A percentile compares a stretch with the other conserved stretches of the same genome.
Evolutionary conservation across 2,329 filamentous ascomycete genomes (phyloP).

Genomic region (Trichoderma sp.): DNA sequence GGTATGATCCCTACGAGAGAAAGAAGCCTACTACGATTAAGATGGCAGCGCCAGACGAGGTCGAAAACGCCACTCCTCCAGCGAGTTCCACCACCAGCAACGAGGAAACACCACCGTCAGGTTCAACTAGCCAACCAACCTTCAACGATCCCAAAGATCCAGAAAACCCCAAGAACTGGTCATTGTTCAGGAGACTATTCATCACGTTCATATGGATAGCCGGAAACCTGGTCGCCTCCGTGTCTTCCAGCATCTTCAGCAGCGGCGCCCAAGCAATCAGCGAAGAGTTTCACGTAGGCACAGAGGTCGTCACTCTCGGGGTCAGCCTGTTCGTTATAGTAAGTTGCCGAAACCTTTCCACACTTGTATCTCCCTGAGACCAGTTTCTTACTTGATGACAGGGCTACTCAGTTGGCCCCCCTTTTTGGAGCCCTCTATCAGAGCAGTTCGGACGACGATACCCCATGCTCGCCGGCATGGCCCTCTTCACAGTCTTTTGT

Average conservation of each 20-base stretch:
- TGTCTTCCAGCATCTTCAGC: conserved; percentile 25
- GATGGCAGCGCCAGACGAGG: conserved; percentile 8
- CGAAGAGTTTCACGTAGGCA: conserved; percentile 13
- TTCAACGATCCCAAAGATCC: conserved; percentile 9
- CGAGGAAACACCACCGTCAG: background rate
- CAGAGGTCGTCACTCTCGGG: conserved; percentile 24
- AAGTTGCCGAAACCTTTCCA: background rate
- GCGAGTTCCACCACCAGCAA: background rate
- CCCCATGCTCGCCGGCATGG: conserved; percentile 21
- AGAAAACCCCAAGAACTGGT: conserved; percentile 21
- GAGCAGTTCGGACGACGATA: conserved; percentile 64
- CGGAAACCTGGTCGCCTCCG: conserved; percentile 14
- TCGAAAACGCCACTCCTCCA: background rate
- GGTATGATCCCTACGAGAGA: background rate
- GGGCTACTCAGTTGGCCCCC: conserved; percentile 50
- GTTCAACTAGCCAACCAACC: background rate
- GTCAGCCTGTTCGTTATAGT: conserved; percentile 24
- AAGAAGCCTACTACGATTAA: background rate
- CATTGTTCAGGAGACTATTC: background rate
- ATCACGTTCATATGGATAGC: conserved; percentile 26
- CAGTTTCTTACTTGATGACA: background rate
- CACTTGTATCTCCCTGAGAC: background rate
- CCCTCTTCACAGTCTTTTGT: conserved; percentile 21
- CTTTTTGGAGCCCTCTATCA: conserved; percentile 59
- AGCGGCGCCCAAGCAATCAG: conserved; percentile 26